Evolutionary conservation across 768 basidiomycete species (phyloP), one percentile per base, ranked within the genome.

Genomic region (Phaeolepiota aurea): DNA sequence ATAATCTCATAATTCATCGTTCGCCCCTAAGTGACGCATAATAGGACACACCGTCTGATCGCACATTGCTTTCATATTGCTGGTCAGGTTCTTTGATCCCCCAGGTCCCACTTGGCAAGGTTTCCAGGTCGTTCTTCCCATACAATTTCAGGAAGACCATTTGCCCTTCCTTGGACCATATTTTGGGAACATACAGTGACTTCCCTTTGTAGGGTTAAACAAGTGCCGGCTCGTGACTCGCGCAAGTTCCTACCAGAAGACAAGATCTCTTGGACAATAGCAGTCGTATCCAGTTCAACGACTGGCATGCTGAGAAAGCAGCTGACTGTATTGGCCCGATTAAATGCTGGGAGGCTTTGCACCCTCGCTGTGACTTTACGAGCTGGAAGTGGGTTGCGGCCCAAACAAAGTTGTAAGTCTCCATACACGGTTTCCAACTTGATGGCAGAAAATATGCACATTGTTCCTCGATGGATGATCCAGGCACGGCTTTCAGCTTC

Each of bases 261-360:
- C n/a, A 87, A 54, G 40, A 87, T 69, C 11, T 64, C 63, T 9
- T 67, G 54, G 9, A 75, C 66, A 23, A 88, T 47, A 0, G 53
- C 51, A 3, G 66, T 52, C 0, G 87, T 88, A 49, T 80, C 70
- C 18, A 79, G 65, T 50, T 89, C 87, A 3, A 71, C 82, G 1
- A 69, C 55, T 9, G 83, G 82, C 87, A 89, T 87, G 58, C 77
- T 87, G 31, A 89, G 65, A 55, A 82, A 89, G 56, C 87, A 89
- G 62, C 83, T 79, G 20, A 87, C 55, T 3, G 65, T 64, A 38
- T 57, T 67, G 38, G 68, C 69, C 28, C 51, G 51, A 23, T 66
- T 57, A 49, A 87, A 82, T 5, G 66, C 64, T 1, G 79, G 64
- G 13, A 77, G 56, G 0, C 69, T 53, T 14, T 79, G 48, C 20